Evolutionary conservation across 163 green algal species (phyloP).

Genomic region (Chlamydomonas reinhardtii): DNA sequence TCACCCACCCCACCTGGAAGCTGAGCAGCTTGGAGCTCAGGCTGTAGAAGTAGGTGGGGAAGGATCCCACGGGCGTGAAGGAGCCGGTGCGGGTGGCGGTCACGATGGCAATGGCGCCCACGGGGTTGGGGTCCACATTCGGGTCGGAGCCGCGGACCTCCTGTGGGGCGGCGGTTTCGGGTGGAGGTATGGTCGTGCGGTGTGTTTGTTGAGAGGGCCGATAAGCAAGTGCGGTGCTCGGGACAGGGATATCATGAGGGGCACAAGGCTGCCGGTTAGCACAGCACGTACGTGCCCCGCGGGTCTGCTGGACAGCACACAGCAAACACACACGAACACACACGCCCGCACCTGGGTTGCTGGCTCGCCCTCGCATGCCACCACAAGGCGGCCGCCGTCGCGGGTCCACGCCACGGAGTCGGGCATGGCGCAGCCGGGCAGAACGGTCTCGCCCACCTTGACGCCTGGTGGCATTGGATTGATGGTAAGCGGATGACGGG

Average conservation of each 20-base stretch:
- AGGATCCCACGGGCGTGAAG: constrained; percentile 9
- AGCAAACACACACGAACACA: too few relatives aligned
- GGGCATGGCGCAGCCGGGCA: constrained; percentile 45
- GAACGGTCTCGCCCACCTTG: constrained; percentile 12
- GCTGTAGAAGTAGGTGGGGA: not conserved
- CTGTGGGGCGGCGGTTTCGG: not conserved
- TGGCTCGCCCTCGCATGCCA: constrained; percentile 51
- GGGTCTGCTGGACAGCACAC: too few relatives aligned
- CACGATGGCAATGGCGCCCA: constrained; percentile 30
- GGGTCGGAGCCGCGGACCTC: constrained; percentile 31
- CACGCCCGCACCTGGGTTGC: constrained; percentile 20
- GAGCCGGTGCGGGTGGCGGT: not conserved
- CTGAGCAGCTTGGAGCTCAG: constrained; percentile 10
- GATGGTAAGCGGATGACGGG: too few relatives aligned
- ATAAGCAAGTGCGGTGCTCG: too few relatives aligned
- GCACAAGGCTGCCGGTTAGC: too few relatives aligned
- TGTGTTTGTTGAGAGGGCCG: not conserved
- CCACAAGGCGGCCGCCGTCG: constrained; percentile 15
- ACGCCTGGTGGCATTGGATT: not conserved
- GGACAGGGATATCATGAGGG: too few relatives aligned
- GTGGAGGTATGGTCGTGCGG: not conserved
- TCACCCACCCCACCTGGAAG: constrained; percentile 15
- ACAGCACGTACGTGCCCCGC: too few relatives aligned
- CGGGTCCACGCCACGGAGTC: constrained; percentile 24
- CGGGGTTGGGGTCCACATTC: constrained; percentile 39